Percentiles rank a stretch among this genome's conserved stretches.
These are phyloP conservation scores for Endogone sp. DNA, from an alignment of 192 early-diverging fungal genomes.

Conservation along the genomic window DNA sequence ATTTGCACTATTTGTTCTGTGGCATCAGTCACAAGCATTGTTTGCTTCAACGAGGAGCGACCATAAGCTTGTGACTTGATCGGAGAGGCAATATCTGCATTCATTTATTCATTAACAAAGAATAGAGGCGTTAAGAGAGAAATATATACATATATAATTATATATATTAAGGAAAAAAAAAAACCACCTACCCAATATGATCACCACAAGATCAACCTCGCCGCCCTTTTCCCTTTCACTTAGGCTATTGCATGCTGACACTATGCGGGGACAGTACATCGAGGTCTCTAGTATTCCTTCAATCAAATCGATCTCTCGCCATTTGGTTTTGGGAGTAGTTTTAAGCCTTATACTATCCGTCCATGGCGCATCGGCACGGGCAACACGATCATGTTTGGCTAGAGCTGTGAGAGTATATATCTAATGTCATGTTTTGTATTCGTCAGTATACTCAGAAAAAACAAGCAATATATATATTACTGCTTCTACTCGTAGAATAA, in stretches of 20 bases:
- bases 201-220: conserved; percentile 46
- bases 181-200: conserved; percentile 31
- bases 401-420: conserved; percentile 16
- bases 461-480: too few relatives aligned
- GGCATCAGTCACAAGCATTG: conserved; percentile 17
- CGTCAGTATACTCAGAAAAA: too few relatives aligned
- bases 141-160: too few relatives aligned
- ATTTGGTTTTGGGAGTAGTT: conserved; percentile 21
- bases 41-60: conserved; percentile 5
- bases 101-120: background rate
- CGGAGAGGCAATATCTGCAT: background rate
- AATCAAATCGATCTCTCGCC: conserved; percentile 13
- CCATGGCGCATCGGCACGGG: background rate
- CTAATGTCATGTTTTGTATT: too few relatives aligned
- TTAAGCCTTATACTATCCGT: conserved; percentile 7
- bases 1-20: conserved; percentile 18
- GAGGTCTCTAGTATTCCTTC: conserved; percentile 2
- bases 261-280: conserved; percentile 28
- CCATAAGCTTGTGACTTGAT: background rate
- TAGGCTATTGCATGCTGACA: conserved; percentile 14
- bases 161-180: background rate
- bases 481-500: too few relatives aligned
- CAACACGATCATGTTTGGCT: conserved; percentile 14
- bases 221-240: background rate
- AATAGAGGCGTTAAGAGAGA: too few relatives aligned